Conservation (phyloP, 2,329 filamentous ascomycete genomes). For the Penicillium decumbens region DNA sequence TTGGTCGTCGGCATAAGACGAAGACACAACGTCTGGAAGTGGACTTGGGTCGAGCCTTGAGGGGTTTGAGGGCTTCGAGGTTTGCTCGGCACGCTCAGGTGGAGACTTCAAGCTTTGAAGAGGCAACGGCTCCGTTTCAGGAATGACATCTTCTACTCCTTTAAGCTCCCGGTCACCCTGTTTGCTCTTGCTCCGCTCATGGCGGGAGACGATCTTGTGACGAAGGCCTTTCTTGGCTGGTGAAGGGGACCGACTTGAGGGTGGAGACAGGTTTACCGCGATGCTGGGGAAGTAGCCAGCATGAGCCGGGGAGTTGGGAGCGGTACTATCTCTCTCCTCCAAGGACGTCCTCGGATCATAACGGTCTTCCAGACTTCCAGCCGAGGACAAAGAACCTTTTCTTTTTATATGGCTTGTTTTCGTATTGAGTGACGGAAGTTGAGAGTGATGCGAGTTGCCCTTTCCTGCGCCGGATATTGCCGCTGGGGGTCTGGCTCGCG, state of each 20-base stretch:
- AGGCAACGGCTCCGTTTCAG: slow-evolving; percentile 16
- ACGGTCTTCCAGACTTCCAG: slow-evolving; percentile 39
- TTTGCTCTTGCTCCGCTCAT: slow-evolving; percentile 38
- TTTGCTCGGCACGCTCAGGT: slow-evolving; percentile 14
- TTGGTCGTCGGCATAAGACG: slow-evolving; percentile 25
- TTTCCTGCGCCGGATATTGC: slow-evolving; percentile 1
- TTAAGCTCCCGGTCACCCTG: slow-evolving; percentile 37
- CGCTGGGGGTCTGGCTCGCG: slow-evolving; percentile 10
- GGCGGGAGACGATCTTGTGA: slow-evolving; percentile 40
- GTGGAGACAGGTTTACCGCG: slow-evolving; percentile 60
- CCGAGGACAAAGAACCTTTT: slow-evolving; percentile 52
- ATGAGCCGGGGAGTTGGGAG: slow-evolving; percentile 36
- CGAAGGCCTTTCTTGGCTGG: slow-evolving; percentile 55
- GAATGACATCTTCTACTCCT: slow-evolving; percentile 18
- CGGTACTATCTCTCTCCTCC: slow-evolving; percentile 46
- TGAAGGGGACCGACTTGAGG: slow-evolving; percentile 59
- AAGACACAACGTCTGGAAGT: slow-evolving; percentile 25
- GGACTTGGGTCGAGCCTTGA: slow-evolving; percentile 28
- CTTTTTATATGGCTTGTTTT: slow-evolving; percentile 42
- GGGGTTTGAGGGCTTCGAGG: slow-evolving; percentile 15
- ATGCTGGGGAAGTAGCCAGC: slow-evolving; percentile 54
- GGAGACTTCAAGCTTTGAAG: slow-evolving; percentile 15
- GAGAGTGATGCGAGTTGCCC: slow-evolving; percentile 4
- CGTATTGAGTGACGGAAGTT: slow-evolving; percentile 6
- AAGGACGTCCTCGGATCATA: slow-evolving; percentile 36